Percentiles rank a stretch among this genome's conserved stretches.
These are phyloP conservation scores for Gomphus sp. DNA, from an alignment of 1,284 basidiomycete genomes.

Conservation along the genomic window DNA sequence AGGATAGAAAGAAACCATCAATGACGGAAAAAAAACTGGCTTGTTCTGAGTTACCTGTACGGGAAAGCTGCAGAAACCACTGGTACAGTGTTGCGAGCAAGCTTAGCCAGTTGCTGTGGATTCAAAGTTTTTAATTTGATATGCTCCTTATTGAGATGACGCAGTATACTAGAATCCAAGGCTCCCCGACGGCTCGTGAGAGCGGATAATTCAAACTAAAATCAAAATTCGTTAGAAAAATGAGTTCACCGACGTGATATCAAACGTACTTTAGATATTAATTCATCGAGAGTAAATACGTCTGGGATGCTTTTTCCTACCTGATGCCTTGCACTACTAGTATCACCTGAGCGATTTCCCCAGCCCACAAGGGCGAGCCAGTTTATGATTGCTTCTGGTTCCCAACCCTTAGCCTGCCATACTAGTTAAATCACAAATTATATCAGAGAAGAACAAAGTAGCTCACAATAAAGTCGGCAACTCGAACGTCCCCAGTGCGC, in stretches of 20 bases:
- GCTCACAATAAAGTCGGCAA: constrained; percentile 77
- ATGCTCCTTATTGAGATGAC: constrained; percentile 73
- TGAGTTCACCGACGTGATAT: not conserved
- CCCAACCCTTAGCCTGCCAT: constrained; percentile 60
- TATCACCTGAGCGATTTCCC: constrained; percentile 34
- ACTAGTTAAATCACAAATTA: not conserved
- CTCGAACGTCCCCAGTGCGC: constrained; percentile 81
- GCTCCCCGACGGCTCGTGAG: constrained; percentile 70
- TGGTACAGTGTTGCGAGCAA: not conserved
- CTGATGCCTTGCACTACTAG: not conserved
- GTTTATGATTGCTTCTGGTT: constrained; percentile 84
- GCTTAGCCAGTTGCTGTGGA: not conserved
- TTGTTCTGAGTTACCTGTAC: not conserved
- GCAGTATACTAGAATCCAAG: constrained; percentile 63
- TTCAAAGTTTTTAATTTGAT: constrained; percentile 29
- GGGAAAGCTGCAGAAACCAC: constrained; percentile 4
- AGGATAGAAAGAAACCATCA: not conserved
- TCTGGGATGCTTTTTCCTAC: constrained; percentile 37
- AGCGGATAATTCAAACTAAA: constrained; percentile 59
- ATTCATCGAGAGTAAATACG: constrained; percentile 54
- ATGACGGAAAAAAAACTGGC: not conserved
- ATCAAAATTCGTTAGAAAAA: not conserved
- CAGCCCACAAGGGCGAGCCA: constrained; percentile 93
- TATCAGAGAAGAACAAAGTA: not conserved
- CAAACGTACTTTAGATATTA: constrained; percentile 47